Conservation (phyloP, 2,329 filamentous ascomycete genomes). For the Claviceps monticola region DNA sequence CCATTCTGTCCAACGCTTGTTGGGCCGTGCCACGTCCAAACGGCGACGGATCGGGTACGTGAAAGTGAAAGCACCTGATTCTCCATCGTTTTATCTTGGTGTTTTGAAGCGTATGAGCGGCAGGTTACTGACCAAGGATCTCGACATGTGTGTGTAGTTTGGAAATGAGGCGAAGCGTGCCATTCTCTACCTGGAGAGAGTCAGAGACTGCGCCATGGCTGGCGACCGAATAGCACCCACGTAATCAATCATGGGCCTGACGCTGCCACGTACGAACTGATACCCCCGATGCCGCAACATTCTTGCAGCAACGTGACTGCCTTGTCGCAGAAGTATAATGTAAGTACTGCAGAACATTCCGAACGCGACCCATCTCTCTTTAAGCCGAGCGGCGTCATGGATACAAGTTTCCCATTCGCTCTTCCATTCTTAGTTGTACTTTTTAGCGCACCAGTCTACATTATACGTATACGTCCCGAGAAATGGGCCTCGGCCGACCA, state of each 20-base stretch:
- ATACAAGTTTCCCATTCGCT: conserved; percentile 1
- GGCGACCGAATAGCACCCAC: not conserved
- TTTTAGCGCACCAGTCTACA: conserved; percentile 40
- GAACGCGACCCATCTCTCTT: too few species aligned
- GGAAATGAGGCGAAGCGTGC: conserved; percentile 19
- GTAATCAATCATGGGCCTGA: conserved; percentile 5
- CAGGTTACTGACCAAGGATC: not conserved
- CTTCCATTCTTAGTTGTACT: conserved; percentile 37
- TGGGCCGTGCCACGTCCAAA: conserved; percentile 24
- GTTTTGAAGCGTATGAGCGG: not conserved
- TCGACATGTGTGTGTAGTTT: conserved; percentile 16
- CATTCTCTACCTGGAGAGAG: conserved; percentile 23
- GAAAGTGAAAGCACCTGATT: not conserved
- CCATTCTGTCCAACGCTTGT: conserved; percentile 17
- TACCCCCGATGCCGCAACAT: conserved; percentile 19
- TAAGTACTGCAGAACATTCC: conserved; percentile 11
- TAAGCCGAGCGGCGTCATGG: not conserved
- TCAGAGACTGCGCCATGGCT: conserved; percentile 8
- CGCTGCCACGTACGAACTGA: conserved; percentile 15
- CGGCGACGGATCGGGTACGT: conserved; percentile 23
- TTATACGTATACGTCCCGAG: conserved; percentile 44
- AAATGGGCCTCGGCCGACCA: conserved; percentile 29
- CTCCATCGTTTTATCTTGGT: not conserved
- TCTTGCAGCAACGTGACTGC: conserved; percentile 43
- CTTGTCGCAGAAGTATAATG: conserved; percentile 43